Evolutionary conservation across 2,329 filamentous ascomycete species (phyloP).

Genomic region (Trichothecium sympodiale): DNA sequence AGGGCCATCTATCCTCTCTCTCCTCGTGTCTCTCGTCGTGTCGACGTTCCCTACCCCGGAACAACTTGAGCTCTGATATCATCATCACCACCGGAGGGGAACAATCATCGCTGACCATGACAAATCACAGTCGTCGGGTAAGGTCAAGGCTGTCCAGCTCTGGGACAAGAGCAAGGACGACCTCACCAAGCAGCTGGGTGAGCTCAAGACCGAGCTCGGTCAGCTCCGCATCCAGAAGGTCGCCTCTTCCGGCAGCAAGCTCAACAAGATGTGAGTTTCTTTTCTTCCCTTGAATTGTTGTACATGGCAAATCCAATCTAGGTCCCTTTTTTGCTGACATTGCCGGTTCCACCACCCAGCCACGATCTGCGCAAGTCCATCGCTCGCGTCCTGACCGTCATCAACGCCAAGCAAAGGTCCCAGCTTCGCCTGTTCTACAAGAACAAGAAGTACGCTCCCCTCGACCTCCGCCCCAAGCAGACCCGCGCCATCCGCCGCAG

Average conservation of each 20-base stretch:
- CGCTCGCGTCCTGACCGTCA: constrained; percentile 95
- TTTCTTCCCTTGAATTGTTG: not conserved
- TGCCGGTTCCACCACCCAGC: constrained; percentile 35
- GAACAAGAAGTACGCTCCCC: constrained; percentile 98
- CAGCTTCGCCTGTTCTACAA: constrained; percentile 99
- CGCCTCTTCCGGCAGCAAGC: constrained; percentile 85
- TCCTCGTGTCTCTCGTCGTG: not conserved
- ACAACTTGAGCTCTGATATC: too few species aligned
- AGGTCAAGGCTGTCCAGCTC: constrained; percentile 92
- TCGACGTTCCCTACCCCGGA: too few species aligned
- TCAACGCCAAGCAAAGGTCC: constrained; percentile 98
- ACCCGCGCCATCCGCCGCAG: constrained; percentile 95
- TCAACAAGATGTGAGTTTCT: constrained; percentile 81
- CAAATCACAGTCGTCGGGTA: constrained; percentile 33
- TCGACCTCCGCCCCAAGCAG: constrained; percentile 97
- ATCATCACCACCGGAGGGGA: too few species aligned
- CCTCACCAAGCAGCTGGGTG: constrained; percentile 85
- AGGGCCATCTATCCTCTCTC: not conserved
- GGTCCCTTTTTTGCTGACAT: constrained; percentile 10
- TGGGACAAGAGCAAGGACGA: constrained; percentile 99
- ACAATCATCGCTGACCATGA: constrained; percentile 10
- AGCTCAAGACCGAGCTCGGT: constrained; percentile 93
- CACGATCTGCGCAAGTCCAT: constrained; percentile 99
- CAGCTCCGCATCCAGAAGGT: constrained; percentile 98
- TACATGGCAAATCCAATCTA: not conserved